Percentiles rank a stretch among this genome's conserved stretches.
These are phyloP conservation scores for Penicillium sp. DNA, from an alignment of 2,329 filamentous ascomycete species.

Conservation along the genomic window DNA sequence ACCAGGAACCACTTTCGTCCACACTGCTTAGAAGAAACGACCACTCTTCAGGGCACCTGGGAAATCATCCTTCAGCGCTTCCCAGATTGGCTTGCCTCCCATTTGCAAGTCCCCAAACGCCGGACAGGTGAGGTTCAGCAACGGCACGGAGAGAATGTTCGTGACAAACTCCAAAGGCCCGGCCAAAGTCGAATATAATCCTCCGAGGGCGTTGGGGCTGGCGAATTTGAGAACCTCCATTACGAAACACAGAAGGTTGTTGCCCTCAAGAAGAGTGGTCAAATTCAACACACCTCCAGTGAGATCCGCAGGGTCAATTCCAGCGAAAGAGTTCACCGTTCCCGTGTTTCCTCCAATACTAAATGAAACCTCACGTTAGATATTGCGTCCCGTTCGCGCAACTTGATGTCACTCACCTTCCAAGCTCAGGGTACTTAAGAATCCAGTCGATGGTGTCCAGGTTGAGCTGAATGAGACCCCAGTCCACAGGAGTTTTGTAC, in stretches of 20 bases:
- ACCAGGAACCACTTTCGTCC: no score
- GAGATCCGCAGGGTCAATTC: constrained; percentile 46
- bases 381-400: neutral
- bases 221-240: constrained; percentile 36
- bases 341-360: constrained; percentile 57
- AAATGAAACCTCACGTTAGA: neutral
- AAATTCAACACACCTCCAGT: constrained; percentile 44
- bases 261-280: constrained; percentile 39
- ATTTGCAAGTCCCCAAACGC: constrained; percentile 34
- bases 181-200: constrained; percentile 31
- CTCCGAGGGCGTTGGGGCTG: constrained; percentile 34
- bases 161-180: constrained; percentile 31
- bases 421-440: constrained; percentile 45
- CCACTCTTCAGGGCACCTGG: constrained; percentile 30
- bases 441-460: constrained; percentile 43
- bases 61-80: constrained; percentile 29
- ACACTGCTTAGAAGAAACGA: constrained; percentile 14
- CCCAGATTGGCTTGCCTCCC: constrained; percentile 34
- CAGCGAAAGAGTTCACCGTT: constrained; percentile 53
- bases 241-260: constrained; percentile 44
- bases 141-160: constrained; percentile 28
- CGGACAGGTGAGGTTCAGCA: constrained; percentile 33
- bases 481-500: constrained; percentile 50
- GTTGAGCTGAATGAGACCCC: constrained; percentile 48
- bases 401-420: constrained; percentile 25